Evolutionary conservation across 2,329 filamentous ascomycete genomes (phyloP).

Genomic region (Epichloe festucae): DNA sequence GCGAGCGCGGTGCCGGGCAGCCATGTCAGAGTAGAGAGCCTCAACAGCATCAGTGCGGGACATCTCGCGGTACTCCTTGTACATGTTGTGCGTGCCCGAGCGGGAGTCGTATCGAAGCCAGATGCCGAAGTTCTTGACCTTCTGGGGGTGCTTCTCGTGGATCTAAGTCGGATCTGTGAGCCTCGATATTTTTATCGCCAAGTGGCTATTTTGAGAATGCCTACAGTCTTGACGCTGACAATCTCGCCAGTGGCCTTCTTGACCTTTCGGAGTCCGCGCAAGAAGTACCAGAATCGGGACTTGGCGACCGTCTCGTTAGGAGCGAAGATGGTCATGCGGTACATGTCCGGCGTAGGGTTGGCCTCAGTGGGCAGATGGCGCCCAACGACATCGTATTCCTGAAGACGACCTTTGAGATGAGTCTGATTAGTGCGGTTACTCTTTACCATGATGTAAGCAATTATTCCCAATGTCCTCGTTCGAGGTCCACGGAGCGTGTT

Average conservation of each 20-base stretch:
- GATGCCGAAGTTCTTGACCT: conserved; percentile 99
- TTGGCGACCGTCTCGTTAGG: conserved; percentile 97
- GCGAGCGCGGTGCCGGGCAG: conserved; percentile 88
- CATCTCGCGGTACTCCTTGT: conserved; percentile 99
- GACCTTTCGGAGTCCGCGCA: conserved; percentile 98
- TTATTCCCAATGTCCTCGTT: not conserved
- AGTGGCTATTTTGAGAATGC: not conserved
- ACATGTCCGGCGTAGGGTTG: conserved; percentile 95
- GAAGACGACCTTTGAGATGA: conserved; percentile 71
- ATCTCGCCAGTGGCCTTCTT: conserved; percentile 99
- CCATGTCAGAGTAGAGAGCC: conserved; percentile 98
- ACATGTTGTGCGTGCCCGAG: conserved; percentile 99
- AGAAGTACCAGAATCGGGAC: conserved; percentile 99
- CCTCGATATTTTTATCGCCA: not conserved
- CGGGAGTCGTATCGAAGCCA: conserved; percentile 99
- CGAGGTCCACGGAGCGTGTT: not conserved
- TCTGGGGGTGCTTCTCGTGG: conserved; percentile 95
- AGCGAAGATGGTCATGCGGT: conserved; percentile 99
- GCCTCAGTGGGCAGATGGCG: conserved; percentile 96
- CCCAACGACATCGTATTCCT: conserved; percentile 99
- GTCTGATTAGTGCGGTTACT: not conserved
- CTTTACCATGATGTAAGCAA: no score
- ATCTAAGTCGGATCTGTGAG: conserved; percentile 44
- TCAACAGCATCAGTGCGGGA: conserved; percentile 91
- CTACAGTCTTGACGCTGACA: conserved; percentile 88